These are phyloP conservation scores for Hypsizygus ulmarius DNA, from an alignment of 1,284 basidiomycete genomes.

Conservation along the genomic window DNA sequence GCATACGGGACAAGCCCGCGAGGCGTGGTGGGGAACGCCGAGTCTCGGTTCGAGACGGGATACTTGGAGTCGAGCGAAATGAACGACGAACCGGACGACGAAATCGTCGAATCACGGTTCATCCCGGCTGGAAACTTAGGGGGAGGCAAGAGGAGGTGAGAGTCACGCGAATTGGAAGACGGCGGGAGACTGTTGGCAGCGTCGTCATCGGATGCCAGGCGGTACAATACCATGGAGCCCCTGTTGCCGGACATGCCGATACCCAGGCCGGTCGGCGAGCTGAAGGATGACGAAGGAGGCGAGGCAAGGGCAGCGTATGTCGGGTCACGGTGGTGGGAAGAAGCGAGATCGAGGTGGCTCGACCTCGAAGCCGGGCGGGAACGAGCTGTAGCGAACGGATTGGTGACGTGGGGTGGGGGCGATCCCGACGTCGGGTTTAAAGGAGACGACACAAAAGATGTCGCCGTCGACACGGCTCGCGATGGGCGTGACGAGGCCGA, in stretches of 20 bases:
- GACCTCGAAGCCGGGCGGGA: constrained; percentile 23
- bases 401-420: constrained; percentile 13
- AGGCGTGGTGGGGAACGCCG: constrained; percentile 29
- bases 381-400: constrained; percentile 18
- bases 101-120: constrained; percentile 15
- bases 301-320: constrained; percentile 5
- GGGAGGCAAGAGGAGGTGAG: constrained; percentile 17
- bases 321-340: constrained; percentile 18
- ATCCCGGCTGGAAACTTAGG: constrained; percentile 12
- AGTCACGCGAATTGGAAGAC: constrained; percentile 8
- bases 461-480: too few relatives aligned
- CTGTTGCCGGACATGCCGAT: constrained; percentile 11
- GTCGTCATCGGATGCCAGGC: constrained; percentile 46
- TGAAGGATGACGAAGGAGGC: constrained; percentile 4
- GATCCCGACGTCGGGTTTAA: constrained; percentile 23
- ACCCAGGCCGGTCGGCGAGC: constrained; percentile 11
- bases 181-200: constrained; percentile 11
- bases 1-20: constrained; percentile 62
- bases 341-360: constrained; percentile 21
- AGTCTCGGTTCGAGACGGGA: constrained; percentile 26
- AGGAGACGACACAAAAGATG: constrained; percentile 29
- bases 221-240: constrained; percentile 69
- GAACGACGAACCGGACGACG: constrained; percentile 13
- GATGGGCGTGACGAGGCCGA: too few relatives aligned
- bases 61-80: constrained; percentile 20